Evolutionary conservation across 306 rosid species (phyloP), one percentile per base, ranked within the genome.

Genomic region (Cucurbita moschata): DNA sequence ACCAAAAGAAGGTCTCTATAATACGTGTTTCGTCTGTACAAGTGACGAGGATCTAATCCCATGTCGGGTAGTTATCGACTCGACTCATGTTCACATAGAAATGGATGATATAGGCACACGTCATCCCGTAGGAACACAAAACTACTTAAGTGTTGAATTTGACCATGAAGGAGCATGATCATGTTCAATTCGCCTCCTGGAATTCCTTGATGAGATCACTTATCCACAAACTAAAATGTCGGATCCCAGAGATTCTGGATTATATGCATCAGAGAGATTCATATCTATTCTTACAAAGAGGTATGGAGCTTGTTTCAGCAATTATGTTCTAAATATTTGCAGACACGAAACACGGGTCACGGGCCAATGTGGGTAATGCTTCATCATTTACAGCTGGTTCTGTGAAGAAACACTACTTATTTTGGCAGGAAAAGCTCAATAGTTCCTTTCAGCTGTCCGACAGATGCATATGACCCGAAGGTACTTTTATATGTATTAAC

Each of bases 1-100:
- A 18, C 99, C 99, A 13, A 91, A 81, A 83, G 99, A 94, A 83
- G 99, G 99, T 81, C 79, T 89, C 5, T 91, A 94, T 59, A 87
- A 82, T 61, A 86, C 84, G 54, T 91, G 99, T 75, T 72, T 58
- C 59, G 52, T 88, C 44, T 74, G 71, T 60, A 71, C 85, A 47
- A 82, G 78, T 47, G 81, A 80, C 5, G 85, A 86, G 1, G 52
- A 81, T 76, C 57, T 72, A 55, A 61, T 77, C 75, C 87, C 81
- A 11, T 87, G 97, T 85, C 88, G 83, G 72, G 86, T 90, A 75
- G 89, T 85, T 18, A 84, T 93, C 72, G 96, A 90, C 82, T 74
- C 73, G 47, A 81, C 77, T 53, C 79, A 81, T 71, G 82, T 93
- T 71, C 87, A 93, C 75, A 71, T 90, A 77, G 98, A 93, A 86